Percentiles rank a stretch among this genome's conserved stretches.
Evolutionary conservation across 495 filamentous ascomycete species (phyloP).

Genomic region (Lasiosphaeria hispida): DNA sequence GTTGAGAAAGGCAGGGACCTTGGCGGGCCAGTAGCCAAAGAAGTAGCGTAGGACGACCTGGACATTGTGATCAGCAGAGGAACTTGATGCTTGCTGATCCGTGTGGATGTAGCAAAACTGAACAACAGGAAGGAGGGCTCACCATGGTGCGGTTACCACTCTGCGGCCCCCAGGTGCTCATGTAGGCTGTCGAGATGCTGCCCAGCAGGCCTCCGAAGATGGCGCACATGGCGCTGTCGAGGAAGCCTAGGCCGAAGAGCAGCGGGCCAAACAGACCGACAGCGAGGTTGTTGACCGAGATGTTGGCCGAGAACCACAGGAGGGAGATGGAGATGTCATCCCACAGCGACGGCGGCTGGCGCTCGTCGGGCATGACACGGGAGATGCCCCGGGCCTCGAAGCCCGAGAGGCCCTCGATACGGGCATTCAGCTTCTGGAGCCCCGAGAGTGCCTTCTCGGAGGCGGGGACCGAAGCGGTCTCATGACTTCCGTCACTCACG

Average conservation of each 20-base stretch:
- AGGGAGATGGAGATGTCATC: not conserved
- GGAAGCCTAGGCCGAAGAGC: conserved; percentile 5
- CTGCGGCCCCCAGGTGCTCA: conserved; percentile 5
- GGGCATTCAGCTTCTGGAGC: conserved; percentile 5
- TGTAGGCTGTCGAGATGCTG: conserved; percentile 4
- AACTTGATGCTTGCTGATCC: no score
- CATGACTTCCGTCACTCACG: no score
- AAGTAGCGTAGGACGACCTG: conserved; percentile 68
- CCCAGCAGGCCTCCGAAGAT: conserved; percentile 5
- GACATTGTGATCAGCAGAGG: not conserved
- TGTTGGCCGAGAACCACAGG: conserved; percentile 13
- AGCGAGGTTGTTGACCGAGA: conserved; percentile 8
- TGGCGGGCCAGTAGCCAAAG: conserved; percentile 80
- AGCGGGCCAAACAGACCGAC: conserved; percentile 7
- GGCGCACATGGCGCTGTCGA: conserved; percentile 8
- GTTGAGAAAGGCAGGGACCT: conserved; percentile 69
- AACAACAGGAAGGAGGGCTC: not conserved
- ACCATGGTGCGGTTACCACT: conserved; percentile 15
- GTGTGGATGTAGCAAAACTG: conserved; percentile 12
- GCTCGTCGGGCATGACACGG: conserved; percentile 8
- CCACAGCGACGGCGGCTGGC: conserved; percentile 1
- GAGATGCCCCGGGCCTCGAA: conserved; percentile 10
- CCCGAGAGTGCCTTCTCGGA: conserved; percentile 4
- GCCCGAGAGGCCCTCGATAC: conserved; percentile 7
- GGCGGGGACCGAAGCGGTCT: not conserved